These are phyloP conservation scores for Sedum album DNA, from an alignment of 164 flowering plant genomes.

Conservation along the genomic window DNA sequence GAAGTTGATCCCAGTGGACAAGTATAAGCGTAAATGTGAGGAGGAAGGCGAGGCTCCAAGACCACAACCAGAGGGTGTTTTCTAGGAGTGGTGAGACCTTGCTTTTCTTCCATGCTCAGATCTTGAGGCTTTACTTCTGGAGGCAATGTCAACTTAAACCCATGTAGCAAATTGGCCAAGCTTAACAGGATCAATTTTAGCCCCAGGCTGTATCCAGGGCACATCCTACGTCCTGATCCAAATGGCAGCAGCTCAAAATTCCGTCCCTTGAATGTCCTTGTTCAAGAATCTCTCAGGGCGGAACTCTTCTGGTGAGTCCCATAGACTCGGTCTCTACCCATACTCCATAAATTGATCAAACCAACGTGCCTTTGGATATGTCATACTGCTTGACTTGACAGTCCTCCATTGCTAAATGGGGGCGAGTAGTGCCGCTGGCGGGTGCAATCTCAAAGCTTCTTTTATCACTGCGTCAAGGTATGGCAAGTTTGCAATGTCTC, in stretches of 20 bases:
- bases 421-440: slow-evolving; percentile 10
- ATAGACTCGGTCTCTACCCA: too few relatives aligned
- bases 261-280: slow-evolving; percentile 15
- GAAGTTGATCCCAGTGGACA: slow-evolving; percentile 14
- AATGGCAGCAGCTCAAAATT: slow-evolving; percentile 19
- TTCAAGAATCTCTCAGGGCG: slow-evolving; percentile 17
- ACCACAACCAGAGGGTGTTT: too few relatives aligned
- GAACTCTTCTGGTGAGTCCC: too few relatives aligned
- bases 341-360: slow-evolving; percentile 18
- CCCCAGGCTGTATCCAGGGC: too few relatives aligned
- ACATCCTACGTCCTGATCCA: slow-evolving; percentile 23
- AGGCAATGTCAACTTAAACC: slow-evolving; percentile 21
- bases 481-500: slow-evolving; percentile 15
- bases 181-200: slow-evolving; percentile 13
- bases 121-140: slow-evolving; percentile 13
- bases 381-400: too few relatives aligned
- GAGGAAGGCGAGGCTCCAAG: too few relatives aligned
- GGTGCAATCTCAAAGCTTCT: slow-evolving; percentile 21
- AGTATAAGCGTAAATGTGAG: too few relatives aligned
- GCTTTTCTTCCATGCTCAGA: slow-evolving; percentile 17
- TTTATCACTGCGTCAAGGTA: slow-evolving; percentile 20
- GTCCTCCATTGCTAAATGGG: too few relatives aligned
- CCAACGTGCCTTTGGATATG: slow-evolving; percentile 15
- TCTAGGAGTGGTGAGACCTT: too few relatives aligned
- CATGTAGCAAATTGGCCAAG: too few relatives aligned